Evolutionary conservation across 2,329 filamentous ascomycete species (phyloP), one percentile per base, ranked within the genome.

Genomic region (Aureobasidium uvarum): DNA sequence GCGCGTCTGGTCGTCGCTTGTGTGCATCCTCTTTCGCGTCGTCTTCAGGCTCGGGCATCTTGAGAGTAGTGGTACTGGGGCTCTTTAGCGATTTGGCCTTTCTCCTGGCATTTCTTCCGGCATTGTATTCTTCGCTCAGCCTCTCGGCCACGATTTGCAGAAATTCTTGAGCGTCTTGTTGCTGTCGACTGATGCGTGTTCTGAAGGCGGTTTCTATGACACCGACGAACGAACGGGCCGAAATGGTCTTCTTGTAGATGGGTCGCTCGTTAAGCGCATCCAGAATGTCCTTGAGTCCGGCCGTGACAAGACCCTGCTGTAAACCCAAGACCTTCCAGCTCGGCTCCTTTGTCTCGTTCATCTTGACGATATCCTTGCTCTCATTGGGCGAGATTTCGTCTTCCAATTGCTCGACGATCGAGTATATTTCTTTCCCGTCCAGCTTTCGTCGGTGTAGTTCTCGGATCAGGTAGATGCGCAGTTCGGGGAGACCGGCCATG

Each of bases 131-230:
- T 73, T 99, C 95, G 72, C 91, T 92, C 65, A 99, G 81, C 62
- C 94, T 85, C 79, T 99, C 94, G 2, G 92, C 90, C 14, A 99
- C 89, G 58, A 98, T 89, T 78, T 99, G 95, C 65, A 99, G 79
- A 69, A 99, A 97, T 76, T 99, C 95, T 74, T 99, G 95, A 13
- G 95, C 95, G 79, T 99, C 95, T 77, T 99, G 95, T 77, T 99
- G 95, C 74, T 95, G 92, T 63, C 94, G 85, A 74, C 91, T 97
- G 71, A 99, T 96, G 71, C 91, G 87, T 72, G 96, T 94, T 65
- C 87, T 86, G 74, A 97, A 99, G 0, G 94, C 92, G 36, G 82
- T 81, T 79, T 99, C 95, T 60, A 99, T 81, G 0, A 90, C 89
- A 68, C 85, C 82, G 50, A 99, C 89, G 74, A 99, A 97, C 0